Base-by-base conservation (phyloP, 2,329 filamentous ascomycete species). In the Ambrosiella beaveri region DNA sequence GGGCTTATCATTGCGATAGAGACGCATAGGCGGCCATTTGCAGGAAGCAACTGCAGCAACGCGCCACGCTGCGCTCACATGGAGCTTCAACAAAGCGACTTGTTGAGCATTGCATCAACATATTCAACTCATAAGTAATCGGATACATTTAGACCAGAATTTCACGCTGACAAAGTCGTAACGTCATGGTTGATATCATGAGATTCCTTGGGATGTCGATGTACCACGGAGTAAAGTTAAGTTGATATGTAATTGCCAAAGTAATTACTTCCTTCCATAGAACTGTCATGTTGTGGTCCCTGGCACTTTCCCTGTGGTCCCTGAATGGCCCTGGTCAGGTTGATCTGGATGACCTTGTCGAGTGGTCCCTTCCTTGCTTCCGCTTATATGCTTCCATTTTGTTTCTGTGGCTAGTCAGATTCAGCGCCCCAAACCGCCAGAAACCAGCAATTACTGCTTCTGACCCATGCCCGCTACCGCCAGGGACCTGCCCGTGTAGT, bases 11-110 rank as follows among this genome's bases (percentile, higher is more conserved):
- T 47, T 13, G 44, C 19, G 4, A 47, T 47, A 47, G 27, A 11
- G 5, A 35, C 9, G 27, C 17, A 51, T 12, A 51, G 8, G 17
- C 7, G 47, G 47, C 27, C 19, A 51, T n/a, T 36, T 51, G 13
- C 47, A 35, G 47, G 47, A 51, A 51, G 47, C 47, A 51, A 51
- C 47, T 51, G 47, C 17, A 27, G 47, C 19, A 51, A 51, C 47
- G 17, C 47, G 47, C 47, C 47, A 51, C 47, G 47, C 27, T 51
- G 47, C 47, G 19, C 47, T 19, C 47, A 36, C 47, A 51, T 51
- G n/a, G 35, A 17, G 47, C 47, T 36, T 19, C 7, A 51, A 36
- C 3, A 35, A 36, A 9, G 27, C 35, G 19, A 27, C 11, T 51
- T n/a, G 47, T 36, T 27, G 47, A 35, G 19, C 5, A 27, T 15